phyloP scores from a whole-genome alignment of 345 rosid genomes.

The Raphanus raphanistrum region DNA sequence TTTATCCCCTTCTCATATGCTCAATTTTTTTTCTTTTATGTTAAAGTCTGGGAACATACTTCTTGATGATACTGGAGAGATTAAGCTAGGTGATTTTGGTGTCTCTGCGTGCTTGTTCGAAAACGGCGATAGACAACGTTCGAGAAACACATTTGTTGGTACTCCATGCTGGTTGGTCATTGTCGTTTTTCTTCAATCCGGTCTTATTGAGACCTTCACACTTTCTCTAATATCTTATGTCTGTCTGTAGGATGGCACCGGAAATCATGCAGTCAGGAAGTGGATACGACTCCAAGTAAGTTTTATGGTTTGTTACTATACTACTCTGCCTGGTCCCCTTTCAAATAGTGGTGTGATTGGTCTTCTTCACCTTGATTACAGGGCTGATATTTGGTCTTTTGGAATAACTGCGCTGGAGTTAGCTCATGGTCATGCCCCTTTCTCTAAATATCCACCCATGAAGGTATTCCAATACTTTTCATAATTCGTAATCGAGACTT shows the following conservation, averaged over 20 bases:
- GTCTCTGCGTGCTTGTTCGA: constrained; percentile 95
- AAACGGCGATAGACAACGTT: constrained; percentile 92
- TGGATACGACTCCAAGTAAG: constrained; percentile 95
- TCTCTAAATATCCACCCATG: constrained; percentile 98
- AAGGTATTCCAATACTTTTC: constrained; percentile 54
- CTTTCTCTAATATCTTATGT: constrained; percentile 1
- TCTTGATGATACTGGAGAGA: constrained; percentile 68
- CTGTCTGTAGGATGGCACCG: constrained; percentile 92
- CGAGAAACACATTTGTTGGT: constrained; percentile 97
- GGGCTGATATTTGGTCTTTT: constrained; percentile 99
- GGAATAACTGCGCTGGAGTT: constrained; percentile 97
- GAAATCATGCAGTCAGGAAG: constrained; percentile 97
- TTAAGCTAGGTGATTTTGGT: constrained; percentile 96
- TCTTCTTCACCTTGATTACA: constrained; percentile 41
- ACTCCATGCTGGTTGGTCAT: constrained; percentile 92
- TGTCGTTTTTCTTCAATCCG: constrained; percentile 9
- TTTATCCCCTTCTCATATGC: neutral
- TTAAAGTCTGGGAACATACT: constrained; percentile 91
- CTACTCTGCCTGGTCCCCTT: neutral
- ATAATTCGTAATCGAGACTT: constrained; percentile 3
- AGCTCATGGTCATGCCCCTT: constrained; percentile 99
- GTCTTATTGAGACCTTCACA: constrained; percentile 10
- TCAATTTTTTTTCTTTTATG: constrained; percentile 5
- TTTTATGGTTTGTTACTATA: neutral
- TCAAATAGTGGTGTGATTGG: neutral